A percentile compares a stretch with the other conserved stretches of the same genome.
These are phyloP conservation scores for Ceratobasidium sp. DNA, from an alignment of 1,284 basidiomycete genomes.

Conservation along the genomic window DNA sequence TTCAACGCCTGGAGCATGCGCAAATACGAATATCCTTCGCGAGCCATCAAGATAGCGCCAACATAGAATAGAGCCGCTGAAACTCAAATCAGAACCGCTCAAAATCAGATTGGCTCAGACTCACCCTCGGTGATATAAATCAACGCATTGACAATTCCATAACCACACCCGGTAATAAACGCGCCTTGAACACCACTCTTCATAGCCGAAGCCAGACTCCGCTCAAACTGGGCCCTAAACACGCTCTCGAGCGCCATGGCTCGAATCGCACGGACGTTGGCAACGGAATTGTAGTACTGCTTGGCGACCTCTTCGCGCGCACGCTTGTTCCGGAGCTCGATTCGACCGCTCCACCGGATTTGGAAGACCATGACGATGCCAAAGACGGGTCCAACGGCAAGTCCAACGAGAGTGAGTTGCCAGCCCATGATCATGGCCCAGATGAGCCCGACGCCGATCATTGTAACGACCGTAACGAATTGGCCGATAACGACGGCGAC, in stretches of 20 bases:
- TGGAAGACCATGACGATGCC: constrained; percentile 75
- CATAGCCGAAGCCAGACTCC: constrained; percentile 66
- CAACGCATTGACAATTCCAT: constrained; percentile 78
- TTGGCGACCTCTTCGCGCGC: constrained; percentile 85
- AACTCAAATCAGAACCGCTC: constrained; percentile 4
- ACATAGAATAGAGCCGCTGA: constrained; percentile 87
- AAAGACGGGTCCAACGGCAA: constrained; percentile 88
- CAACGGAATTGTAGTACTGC: constrained; percentile 87
- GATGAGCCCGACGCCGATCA: constrained; percentile 81
- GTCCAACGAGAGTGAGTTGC: constrained; percentile 91
- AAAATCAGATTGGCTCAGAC: neutral
- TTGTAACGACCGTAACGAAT: constrained; percentile 72
- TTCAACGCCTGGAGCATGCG: constrained; percentile 90
- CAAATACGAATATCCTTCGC: constrained; percentile 83
- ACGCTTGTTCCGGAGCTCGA: constrained; percentile 81
- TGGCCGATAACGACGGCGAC: constrained; percentile 79
- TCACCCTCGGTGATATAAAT: constrained; percentile 82
- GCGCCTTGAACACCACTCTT: constrained; percentile 75
- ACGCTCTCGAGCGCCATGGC: constrained; percentile 86
- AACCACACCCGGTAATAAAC: constrained; percentile 83
- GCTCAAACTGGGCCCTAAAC: constrained; percentile 73
- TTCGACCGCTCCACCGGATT: constrained; percentile 68
- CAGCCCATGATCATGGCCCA: constrained; percentile 91
- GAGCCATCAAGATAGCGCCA: constrained; percentile 80
- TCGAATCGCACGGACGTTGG: constrained; percentile 86